A percentile compares a stretch with the other conserved stretches of the same genome.
Conservation (phyloP, 2,329 filamentous ascomycete species). For the Neopestalotiopsis rosae region DNA sequence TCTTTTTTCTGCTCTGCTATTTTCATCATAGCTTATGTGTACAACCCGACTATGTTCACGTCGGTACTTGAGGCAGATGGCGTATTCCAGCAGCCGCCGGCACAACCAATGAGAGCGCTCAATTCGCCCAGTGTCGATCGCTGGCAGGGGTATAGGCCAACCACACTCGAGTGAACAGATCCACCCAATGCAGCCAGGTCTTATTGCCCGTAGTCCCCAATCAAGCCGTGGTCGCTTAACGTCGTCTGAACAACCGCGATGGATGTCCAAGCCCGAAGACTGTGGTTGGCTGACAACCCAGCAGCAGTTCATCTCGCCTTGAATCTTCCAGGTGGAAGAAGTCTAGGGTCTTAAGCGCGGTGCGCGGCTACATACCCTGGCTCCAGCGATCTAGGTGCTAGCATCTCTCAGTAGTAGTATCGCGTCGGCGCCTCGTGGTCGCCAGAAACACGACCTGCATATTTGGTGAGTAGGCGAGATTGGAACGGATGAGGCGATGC, state of each 20-base stretch:
- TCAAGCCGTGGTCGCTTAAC: slow-evolving; percentile 13
- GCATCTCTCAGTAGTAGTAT: not conserved
- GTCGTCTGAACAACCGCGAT: slow-evolving; percentile 27
- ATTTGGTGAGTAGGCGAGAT: slow-evolving; percentile 23
- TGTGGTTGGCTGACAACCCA: slow-evolving; percentile 34
- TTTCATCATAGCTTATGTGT: slow-evolving; percentile 6
- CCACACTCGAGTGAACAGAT: not conserved
- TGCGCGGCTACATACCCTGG: slow-evolving; percentile 26
- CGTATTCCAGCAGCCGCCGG: slow-evolving; percentile 16
- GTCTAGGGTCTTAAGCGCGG: slow-evolving; percentile 35
- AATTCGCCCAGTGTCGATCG: slow-evolving; percentile 14
- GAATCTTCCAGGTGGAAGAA: slow-evolving; percentile 20
- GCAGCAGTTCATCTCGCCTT: slow-evolving; percentile 18
- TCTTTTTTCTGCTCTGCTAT: slow-evolving; percentile 22
- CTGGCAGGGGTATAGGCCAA: slow-evolving; percentile 3
- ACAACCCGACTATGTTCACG: not conserved
- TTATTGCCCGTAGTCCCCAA: slow-evolving; percentile 18
- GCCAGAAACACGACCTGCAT: slow-evolving; percentile 10
- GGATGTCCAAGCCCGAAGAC: slow-evolving; percentile 25
- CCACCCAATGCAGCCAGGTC: not conserved
- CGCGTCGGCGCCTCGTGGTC: slow-evolving; percentile 10
- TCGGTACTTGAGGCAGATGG: slow-evolving; percentile 17
- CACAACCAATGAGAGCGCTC: slow-evolving; percentile 11
- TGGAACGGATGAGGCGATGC: slow-evolving; percentile 31
- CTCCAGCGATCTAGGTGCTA: not conserved